A percentile compares a stretch with the other conserved stretches of the same genome.
phyloP scores from a whole-genome alignment of 2,329 filamentous ascomycete species.

The Parastagonospora nodorum region DNA sequence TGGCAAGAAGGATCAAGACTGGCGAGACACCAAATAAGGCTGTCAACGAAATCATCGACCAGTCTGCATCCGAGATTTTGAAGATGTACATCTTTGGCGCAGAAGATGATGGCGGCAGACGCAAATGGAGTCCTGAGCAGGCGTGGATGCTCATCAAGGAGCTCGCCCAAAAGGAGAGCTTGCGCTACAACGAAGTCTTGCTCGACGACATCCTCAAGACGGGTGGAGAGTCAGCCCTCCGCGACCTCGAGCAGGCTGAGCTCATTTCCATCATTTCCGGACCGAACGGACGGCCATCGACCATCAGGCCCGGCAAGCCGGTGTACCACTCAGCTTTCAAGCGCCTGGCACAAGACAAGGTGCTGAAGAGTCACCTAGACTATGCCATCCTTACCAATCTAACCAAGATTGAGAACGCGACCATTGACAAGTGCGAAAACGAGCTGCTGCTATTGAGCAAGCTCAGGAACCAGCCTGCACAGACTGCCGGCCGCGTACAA shows the following conservation, averaged over 20 bases:
- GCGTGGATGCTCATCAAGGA: constrained; percentile 87
- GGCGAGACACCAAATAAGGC: constrained; percentile 83
- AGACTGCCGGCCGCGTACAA: constrained; percentile 68
- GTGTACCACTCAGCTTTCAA: constrained; percentile 86
- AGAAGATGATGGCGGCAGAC: constrained; percentile 58
- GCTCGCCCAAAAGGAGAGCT: constrained; percentile 68
- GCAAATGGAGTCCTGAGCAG: constrained; percentile 80
- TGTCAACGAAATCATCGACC: constrained; percentile 84
- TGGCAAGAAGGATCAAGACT: constrained; percentile 85
- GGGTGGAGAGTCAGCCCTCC: constrained; percentile 75
- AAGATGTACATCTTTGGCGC: constrained; percentile 82
- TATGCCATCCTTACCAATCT: constrained; percentile 71
- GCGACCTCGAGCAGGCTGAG: constrained; percentile 81
- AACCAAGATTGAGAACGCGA: constrained; percentile 72
- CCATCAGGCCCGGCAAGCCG: constrained; percentile 80
- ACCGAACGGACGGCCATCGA: constrained; percentile 75
- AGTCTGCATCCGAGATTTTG: constrained; percentile 85
- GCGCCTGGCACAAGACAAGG: constrained; percentile 70
- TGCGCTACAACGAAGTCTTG: constrained; percentile 86
- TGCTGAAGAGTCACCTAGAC: constrained; percentile 71
- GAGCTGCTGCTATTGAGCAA: constrained; percentile 75
- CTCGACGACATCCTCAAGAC: constrained; percentile 75
- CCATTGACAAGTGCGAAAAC: constrained; percentile 76
- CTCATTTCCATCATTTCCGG: constrained; percentile 76
- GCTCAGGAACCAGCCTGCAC: constrained; percentile 71